Evolutionary conservation across 202 grass and related monocot species (phyloP).

Genomic region (Panicum hallii): DNA sequence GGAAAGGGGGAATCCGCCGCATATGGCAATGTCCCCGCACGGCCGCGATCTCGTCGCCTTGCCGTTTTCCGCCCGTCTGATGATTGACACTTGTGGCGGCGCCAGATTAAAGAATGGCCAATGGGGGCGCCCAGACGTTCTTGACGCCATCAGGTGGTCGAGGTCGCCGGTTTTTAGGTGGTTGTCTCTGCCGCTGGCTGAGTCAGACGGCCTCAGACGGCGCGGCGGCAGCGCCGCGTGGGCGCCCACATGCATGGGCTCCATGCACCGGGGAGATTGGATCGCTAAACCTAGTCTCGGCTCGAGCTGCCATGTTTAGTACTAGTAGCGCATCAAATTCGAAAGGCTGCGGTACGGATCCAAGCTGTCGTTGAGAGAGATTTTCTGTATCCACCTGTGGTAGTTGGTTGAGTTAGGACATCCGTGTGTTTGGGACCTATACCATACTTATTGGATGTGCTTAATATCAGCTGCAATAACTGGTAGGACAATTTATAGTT

Average conservation of each 20-base stretch:
- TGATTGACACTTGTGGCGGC: conserved; percentile 58
- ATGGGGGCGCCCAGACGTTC: background rate
- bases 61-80: conserved; percentile 52
- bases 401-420: background rate
- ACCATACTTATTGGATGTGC: background rate
- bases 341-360: background rate
- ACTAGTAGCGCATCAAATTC: background rate
- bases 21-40: conserved; percentile 48
- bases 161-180: conserved; percentile 20
- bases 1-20: conserved; percentile 30
- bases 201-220: conserved; percentile 1
- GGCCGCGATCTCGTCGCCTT: conserved; percentile 42
- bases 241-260: conserved; percentile 20
- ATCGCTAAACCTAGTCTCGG: conserved; percentile 35
- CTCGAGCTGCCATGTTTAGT: conserved; percentile 29
- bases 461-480: too few relatives aligned
- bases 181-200: background rate
- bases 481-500: too few relatives aligned
- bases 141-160: conserved; percentile 15
- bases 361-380: background rate
- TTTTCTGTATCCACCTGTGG: background rate
- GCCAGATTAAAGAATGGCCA: background rate
- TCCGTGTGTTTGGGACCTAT: background rate
- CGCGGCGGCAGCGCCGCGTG: background rate
- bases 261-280: background rate